These are phyloP conservation scores for Backusella psychrophila DNA, from an alignment of 192 early-diverging fungal species.

Conservation along the genomic window DNA sequence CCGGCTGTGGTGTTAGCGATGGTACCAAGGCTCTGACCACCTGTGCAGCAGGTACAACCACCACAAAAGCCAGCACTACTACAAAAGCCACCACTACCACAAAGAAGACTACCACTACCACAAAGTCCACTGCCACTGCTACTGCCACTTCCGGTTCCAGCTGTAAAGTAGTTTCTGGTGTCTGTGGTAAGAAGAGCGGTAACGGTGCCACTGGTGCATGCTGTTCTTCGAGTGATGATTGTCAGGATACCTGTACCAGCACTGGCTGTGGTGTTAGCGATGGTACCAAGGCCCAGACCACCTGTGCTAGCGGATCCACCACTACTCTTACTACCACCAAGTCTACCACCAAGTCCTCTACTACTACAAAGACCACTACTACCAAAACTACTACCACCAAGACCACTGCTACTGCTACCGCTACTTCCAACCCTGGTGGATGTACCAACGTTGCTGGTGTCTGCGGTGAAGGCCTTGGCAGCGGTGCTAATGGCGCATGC, in stretches of 20 bases:
- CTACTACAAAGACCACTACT: neutral
- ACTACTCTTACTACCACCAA: neutral
- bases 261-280: neutral
- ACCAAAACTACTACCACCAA: neutral
- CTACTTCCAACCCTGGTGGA: neutral
- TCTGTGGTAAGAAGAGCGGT: neutral
- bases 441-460: neutral
- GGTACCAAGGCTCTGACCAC: neutral
- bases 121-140: neutral
- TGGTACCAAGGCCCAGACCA: neutral
- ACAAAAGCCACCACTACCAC: neutral
- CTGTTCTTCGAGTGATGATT: neutral
- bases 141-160: neutral
- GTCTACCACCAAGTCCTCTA: neutral
- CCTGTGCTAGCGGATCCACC: constrained; percentile 3
- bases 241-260: neutral
- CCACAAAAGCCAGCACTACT: neutral
- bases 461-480: neutral
- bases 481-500: neutral
- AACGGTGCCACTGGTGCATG: neutral
- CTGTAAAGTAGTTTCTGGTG: constrained; percentile 1
- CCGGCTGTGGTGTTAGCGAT: neutral
- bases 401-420: neutral
- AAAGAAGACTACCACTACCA: neutral
- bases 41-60: neutral